A percentile compares a stretch with the other conserved stretches of the same genome.
These are phyloP conservation scores for Taiozyma onychis DNA, from an alignment of 1,139 yeast species.

Conservation along the genomic window DNA sequence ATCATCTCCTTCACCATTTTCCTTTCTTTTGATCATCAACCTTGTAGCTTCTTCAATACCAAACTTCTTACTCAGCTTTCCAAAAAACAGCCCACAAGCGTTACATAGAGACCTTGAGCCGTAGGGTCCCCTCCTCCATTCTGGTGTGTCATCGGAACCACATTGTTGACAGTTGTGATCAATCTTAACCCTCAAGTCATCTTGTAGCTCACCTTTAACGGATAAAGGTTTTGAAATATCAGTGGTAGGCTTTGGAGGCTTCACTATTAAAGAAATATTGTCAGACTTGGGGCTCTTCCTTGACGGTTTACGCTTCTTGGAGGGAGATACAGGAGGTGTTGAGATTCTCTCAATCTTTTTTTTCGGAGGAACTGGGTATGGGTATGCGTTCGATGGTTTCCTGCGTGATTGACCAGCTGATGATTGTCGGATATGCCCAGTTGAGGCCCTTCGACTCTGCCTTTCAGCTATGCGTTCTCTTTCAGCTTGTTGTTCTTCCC, in stretches of 20 bases:
- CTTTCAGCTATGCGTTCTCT: not conserved
- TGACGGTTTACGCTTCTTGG: constrained; percentile 3
- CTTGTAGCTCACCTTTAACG: constrained; percentile 11
- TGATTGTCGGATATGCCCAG: constrained; percentile 1
- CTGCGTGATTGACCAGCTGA: not conserved
- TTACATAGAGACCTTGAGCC: constrained; percentile 72
- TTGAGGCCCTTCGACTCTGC: constrained; percentile 1
- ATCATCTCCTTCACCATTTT: constrained; percentile 22
- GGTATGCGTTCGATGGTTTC: not conserved
- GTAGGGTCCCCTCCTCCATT: constrained; percentile 80
- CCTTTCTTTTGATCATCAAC: constrained; percentile 20
- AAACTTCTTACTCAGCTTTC: constrained; percentile 56
- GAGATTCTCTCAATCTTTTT: not conserved
- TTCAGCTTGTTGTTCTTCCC: not conserved
- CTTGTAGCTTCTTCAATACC: constrained; percentile 33
- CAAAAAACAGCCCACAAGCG: constrained; percentile 77
- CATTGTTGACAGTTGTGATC: constrained; percentile 43
- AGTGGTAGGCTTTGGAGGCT: constrained; percentile 7
- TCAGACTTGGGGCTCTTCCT: constrained; percentile 4
- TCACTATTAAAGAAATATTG: constrained; percentile 8
- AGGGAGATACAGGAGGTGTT: not conserved
- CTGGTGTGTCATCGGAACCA: constrained; percentile 73
- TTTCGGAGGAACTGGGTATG: not conserved
- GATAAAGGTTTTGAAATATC: not conserved
- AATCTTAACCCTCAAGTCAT: constrained; percentile 13